Percentiles rank a stretch among this genome's conserved stretches.
Conservation (phyloP, 805 yeast genomes). For the Spathaspora sp. region DNA sequence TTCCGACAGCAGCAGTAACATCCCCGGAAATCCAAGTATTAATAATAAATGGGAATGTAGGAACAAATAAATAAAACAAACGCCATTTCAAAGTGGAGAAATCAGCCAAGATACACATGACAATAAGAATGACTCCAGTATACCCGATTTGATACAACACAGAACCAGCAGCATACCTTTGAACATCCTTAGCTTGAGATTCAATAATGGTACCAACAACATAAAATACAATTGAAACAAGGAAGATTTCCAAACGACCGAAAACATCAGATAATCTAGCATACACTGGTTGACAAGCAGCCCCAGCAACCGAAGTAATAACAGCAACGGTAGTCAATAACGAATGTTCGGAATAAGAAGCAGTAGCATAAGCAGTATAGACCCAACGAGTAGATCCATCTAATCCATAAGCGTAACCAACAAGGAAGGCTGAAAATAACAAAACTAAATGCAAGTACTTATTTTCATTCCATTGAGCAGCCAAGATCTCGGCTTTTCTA, state of each 20-base stretch:
- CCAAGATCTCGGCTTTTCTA: conserved; percentile 50
- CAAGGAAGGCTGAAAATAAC: conserved; percentile 47
- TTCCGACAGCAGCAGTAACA: conserved; percentile 38
- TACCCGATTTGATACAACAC: conserved; percentile 50
- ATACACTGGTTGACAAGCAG: conserved; percentile 61
- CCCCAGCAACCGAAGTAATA: conserved; percentile 56
- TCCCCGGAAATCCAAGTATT: conserved; percentile 77
- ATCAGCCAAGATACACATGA: conserved; percentile 62
- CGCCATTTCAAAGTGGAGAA: conserved; percentile 70
- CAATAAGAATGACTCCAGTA: conserved; percentile 56
- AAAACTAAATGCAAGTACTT: conserved; percentile 35
- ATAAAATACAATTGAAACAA: conserved; percentile 51
- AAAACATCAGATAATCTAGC: conserved; percentile 66
- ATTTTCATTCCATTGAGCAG: conserved; percentile 41
- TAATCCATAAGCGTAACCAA: conserved; percentile 57
- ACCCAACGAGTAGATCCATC: conserved; percentile 49
- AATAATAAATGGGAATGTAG: conserved; percentile 69
- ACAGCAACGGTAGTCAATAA: conserved; percentile 57
- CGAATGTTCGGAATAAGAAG: conserved; percentile 51
- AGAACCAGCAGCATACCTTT: conserved; percentile 62
- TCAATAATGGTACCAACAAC: conserved; percentile 62
- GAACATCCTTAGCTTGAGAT: conserved; percentile 55
- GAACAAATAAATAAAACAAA: conserved; percentile 58
- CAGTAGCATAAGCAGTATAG: conserved; percentile 48
- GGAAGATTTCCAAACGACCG: conserved; percentile 55